Evolutionary conservation across 83 land plant species (phyloP).

Genomic region (Picea engelmannii): DNA sequence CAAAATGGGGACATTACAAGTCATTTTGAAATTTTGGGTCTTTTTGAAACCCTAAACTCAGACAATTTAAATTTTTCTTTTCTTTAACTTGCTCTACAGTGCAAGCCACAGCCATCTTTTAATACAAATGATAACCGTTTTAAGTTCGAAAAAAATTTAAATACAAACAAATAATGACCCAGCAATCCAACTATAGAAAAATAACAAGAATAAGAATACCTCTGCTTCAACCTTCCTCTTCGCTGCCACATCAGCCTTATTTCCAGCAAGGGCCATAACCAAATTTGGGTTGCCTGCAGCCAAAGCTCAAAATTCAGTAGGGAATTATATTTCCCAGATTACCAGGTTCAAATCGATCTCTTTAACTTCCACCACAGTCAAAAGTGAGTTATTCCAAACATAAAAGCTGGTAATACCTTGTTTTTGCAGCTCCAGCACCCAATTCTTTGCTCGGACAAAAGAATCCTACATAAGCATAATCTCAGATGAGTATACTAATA

Average conservation of each 20-base stretch:
- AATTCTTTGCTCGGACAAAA: slow-evolving; percentile 89
- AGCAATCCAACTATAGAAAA: background rate
- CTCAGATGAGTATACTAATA: no score
- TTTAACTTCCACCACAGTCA: background rate
- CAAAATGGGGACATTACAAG: no score
- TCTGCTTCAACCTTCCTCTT: slow-evolving; percentile 58
- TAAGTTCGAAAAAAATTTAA: no score
- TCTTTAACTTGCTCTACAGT: no score
- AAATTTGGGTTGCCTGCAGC: slow-evolving; percentile 60
- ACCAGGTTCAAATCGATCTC: background rate
- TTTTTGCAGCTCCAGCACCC: slow-evolving; percentile 93
- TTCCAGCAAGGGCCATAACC: slow-evolving; percentile 81
- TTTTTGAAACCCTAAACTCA: no score
- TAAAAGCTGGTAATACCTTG: slow-evolving; percentile 59
- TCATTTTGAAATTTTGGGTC: no score
- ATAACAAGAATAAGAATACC: slow-evolving; percentile 28
- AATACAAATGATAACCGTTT: no score
- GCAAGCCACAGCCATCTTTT: no score
- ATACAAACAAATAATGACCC: no score
- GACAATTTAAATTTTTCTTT: no score
- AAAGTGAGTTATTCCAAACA: background rate
- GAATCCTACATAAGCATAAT: slow-evolving; percentile 56
- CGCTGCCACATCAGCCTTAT: slow-evolving; percentile 56
- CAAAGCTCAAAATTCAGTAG: background rate
- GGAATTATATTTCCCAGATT: background rate